Base-by-base conservation (phyloP, 257 asterid species). In the Nicotiana attenuata region DNA sequence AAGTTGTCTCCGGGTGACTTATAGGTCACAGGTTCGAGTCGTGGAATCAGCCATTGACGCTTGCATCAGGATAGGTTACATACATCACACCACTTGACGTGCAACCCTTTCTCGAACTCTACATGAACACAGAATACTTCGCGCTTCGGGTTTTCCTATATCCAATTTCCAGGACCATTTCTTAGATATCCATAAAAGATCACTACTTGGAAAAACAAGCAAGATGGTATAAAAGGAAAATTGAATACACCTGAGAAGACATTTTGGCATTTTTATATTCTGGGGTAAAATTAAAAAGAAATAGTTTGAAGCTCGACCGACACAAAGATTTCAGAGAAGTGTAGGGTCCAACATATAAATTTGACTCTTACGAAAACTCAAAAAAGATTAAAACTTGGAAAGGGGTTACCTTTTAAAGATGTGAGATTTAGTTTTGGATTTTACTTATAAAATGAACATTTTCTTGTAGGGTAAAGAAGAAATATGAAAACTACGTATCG, bases 221-320 rank as follows among this genome's bases (percentile, higher is more conserved):
- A 73, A 73, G 78, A 47, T 45, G 14, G 1, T 14, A 45, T 33
- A 73, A 55, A 22, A 73, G 50, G 22, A n/a, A 19, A 75, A 33
- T 11, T 19, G 57, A 52, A 33, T 28, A 60, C 28, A 26, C n/a
- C 10, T 76, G 24, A 13, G 78, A 45, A 45, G 35, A 45, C 19
- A 1, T 8, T 45, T 38, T 35, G 52, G 31, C 6, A 14, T 53
- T 3, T 68, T 24, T 50, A 73, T 15, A 10, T 4, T 10, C 26
- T 31, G 61, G 26, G 45, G 50, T 50, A 52, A 41, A 38, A 38
- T 20, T 33, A 9, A 71, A 67, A 66, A 33, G 84, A 28, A 81
- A 50, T 50, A 71, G 0, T 20, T 5, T 22, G 13, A 31, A 84
- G 60, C 80, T 84, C 90, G 24, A 82, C 94, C 94, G 94, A 89